Base-by-base conservation (phyloP, 495 filamentous ascomycete genomes). In the Lophiotrema nucula region DNA sequence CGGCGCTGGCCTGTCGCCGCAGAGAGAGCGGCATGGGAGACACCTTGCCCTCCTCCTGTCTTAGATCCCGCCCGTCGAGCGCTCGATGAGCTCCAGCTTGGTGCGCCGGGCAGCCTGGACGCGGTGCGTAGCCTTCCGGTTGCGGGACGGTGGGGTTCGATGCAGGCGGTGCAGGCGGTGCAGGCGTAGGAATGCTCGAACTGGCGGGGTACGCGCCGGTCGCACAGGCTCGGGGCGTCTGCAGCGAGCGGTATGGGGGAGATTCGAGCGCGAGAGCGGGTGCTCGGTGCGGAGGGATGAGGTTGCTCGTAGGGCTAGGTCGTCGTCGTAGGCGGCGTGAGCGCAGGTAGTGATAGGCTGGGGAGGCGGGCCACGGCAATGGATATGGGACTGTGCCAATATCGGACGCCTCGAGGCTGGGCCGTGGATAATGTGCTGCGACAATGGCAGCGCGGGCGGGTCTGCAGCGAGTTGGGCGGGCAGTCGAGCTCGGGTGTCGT, bases 11-110 rank as follows among this genome's bases (percentile, higher is more conserved):
- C 58, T 60, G 31, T 22, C 18, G 33, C 42, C 22, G 46, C 38
- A 41, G 43, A 39, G 48, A 45, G 47, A 22, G 58, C 56, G 58
- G 57, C 69, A 72, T 72, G 67, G 66, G 58, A 50, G 60, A 53
- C 22, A 24, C 16, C 28, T 33, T 6, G 42, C 27, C 55, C 41
- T 37, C 37, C 25, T 52, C 38, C 25, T 53, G 37, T 56, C 27
- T 31, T 53, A 53, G 18, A n/a, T n/a, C 21, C 57, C 2, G 26
- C 41, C 28, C 41, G 19, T n/a, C 2, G 3, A 1, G 42, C 57
- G 57, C 57, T 46, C 47, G 16, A n/a, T n/a, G 44, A 21, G 26
- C 43, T 54, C 51, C 31, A 48, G 52, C 21, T 33, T 19, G 43
- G 21, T 60, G 58, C 25, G 47, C 26, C 26, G 28, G 39, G 33